These are phyloP conservation scores for Wickerhamiella qilinensis DNA, from an alignment of 805 yeast species.

Conservation along the genomic window DNA sequence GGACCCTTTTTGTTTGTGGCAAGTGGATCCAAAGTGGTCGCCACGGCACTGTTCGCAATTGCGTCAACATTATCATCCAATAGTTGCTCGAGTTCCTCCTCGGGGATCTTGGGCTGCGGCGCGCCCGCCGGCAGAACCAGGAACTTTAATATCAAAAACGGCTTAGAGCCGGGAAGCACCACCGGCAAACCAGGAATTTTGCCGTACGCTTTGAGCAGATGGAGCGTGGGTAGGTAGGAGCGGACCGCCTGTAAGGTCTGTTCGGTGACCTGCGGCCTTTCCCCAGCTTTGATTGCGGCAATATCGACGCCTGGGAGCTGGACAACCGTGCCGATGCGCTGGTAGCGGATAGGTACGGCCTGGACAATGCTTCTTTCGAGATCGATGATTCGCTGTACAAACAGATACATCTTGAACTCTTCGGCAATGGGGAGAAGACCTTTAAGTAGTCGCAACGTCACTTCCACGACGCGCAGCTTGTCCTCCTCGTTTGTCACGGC, in stretches of 20 bases:
- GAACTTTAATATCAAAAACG: constrained; percentile 63
- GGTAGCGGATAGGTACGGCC: constrained; percentile 42
- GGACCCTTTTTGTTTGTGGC: constrained; percentile 54
- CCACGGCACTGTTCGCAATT: constrained; percentile 19
- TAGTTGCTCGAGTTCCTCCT: constrained; percentile 12
- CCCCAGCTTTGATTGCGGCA: constrained; percentile 7
- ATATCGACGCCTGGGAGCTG: constrained; percentile 62
- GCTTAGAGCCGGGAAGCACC: constrained; percentile 55
- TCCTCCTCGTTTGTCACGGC: constrained; percentile 24
- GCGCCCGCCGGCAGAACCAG: constrained; percentile 55
- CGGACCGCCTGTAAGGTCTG: constrained; percentile 9
- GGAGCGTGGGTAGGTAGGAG: constrained; percentile 47
- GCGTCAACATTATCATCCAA: constrained; percentile 11
- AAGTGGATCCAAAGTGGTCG: constrained; percentile 38
- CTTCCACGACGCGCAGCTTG: constrained; percentile 42
- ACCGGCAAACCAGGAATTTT: constrained; percentile 72
- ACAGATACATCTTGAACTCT: constrained; percentile 56
- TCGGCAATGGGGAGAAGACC: constrained; percentile 73
- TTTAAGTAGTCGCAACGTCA: constrained; percentile 45
- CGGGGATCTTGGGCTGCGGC: constrained; percentile 11
- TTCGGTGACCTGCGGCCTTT: constrained; percentile 4
- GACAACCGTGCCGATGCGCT: constrained; percentile 42
- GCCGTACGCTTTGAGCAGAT: constrained; percentile 54
- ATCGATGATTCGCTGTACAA: constrained; percentile 43
- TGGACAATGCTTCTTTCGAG: constrained; percentile 58